Evolutionary conservation across 768 basidiomycete genomes (phyloP).

Genomic region (Sporobolomyces phaffii): DNA sequence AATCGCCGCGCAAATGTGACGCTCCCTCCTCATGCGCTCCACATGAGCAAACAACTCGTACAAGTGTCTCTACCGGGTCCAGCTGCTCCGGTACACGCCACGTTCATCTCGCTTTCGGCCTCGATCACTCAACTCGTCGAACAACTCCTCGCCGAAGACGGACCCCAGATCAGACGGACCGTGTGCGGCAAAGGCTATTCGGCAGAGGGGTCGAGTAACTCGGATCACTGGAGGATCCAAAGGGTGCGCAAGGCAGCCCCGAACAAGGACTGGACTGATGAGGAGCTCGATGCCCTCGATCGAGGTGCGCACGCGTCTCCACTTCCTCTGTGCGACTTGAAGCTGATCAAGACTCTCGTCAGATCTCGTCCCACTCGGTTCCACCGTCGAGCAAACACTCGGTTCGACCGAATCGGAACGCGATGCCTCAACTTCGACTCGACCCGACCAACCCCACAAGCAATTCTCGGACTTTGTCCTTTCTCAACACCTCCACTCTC

Average conservation of each 20-base stretch:
- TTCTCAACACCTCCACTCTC: constrained; percentile 62
- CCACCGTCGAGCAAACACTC: constrained; percentile 24
- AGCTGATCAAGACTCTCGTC: neutral
- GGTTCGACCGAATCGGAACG: constrained; percentile 52
- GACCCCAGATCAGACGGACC: constrained; percentile 17
- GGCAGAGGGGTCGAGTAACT: neutral
- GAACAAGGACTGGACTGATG: constrained; percentile 60
- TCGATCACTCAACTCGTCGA: constrained; percentile 23
- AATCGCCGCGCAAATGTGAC: neutral
- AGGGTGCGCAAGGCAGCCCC: constrained; percentile 7
- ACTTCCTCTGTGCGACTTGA: neutral
- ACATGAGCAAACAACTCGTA: constrained; percentile 32
- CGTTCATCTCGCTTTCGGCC: constrained; percentile 12
- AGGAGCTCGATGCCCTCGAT: constrained; percentile 61
- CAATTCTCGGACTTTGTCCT: constrained; percentile 64
- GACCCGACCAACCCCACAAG: constrained; percentile 47
- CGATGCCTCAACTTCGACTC: constrained; percentile 54
- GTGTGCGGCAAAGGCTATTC: constrained; percentile 9
- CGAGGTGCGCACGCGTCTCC: constrained; percentile 48
- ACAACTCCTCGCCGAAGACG: constrained; percentile 32
- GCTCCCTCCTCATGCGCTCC: neutral
- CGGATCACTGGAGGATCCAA: constrained; percentile 36
- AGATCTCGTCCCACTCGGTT: constrained; percentile 17
- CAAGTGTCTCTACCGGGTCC: constrained; percentile 29
- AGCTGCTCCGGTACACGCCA: constrained; percentile 8